Conservation (phyloP, 208 protist species). For the Polymyxa betae region DNA sequence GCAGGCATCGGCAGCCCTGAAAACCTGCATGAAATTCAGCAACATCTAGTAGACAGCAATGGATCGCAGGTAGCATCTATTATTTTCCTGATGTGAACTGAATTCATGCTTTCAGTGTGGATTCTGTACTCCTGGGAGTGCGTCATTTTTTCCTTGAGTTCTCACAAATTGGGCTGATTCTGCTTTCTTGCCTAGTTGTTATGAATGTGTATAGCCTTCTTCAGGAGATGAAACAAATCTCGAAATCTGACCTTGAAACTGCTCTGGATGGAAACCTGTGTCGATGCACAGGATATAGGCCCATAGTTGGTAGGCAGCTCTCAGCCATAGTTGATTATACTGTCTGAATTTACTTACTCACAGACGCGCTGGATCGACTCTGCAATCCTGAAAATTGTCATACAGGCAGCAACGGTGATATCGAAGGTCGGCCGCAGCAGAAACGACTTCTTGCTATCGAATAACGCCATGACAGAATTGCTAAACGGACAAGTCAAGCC, state of each 20-base stretch:
- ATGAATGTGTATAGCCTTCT: conserved; percentile 65
- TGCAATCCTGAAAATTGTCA: not conserved
- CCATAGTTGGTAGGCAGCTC: conserved; percentile 56
- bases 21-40: conserved; percentile 63
- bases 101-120: conserved; percentile 58
- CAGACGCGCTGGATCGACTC: not conserved
- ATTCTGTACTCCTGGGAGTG: conserved; percentile 66
- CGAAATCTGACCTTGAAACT: conserved; percentile 65
- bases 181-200: conserved; percentile 55
- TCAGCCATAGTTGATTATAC: not conserved
- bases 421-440: no score
- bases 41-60: conserved; percentile 61
- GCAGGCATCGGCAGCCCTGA: not conserved
- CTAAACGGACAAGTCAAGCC: not conserved
- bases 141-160: not conserved
- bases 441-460: no score
- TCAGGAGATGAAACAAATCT: conserved; percentile 54
- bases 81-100: not conserved
- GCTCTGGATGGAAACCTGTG: conserved; percentile 66
- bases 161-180: not conserved
- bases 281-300: conserved; percentile 69
- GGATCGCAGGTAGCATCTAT: conserved; percentile 29
- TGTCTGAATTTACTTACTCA: not conserved
- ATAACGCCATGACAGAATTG: no score
- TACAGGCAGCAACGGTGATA: conserved; percentile 34